Evolutionary conservation across 306 rosid genomes (phyloP), one percentile per base, ranked within the genome.

Genomic region (Vicia villosa): DNA sequence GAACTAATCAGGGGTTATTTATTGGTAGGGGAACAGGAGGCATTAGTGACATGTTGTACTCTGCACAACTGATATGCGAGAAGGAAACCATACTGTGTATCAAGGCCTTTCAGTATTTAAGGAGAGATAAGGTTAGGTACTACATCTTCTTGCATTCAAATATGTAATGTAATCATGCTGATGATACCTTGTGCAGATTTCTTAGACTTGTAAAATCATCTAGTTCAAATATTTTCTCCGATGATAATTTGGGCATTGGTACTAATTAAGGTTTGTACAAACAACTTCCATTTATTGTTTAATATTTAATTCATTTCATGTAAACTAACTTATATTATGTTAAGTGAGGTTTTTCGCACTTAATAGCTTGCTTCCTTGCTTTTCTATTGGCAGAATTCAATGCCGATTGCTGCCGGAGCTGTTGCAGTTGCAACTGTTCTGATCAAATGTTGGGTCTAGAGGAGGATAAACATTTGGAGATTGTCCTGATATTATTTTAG

Each of bases 321-420:
- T 50, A 13, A 79, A 26, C 45, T 58, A 62, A 30, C 46, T 64
- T 57, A 20, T 41, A 10, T 32, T 17, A 40, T 65, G 60, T 24
- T 28, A 11, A 14, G 62, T 28, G 61, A 57, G 75, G 68, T 72
- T 56, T 49, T 72, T 64, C 62, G 57, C 69, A 68, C 66, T 46
- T 61, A 70, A 69, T 77, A 43, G 11, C 32, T 24, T 71, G 11
- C 21, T 28, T 37, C 63, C 49, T 79, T 76, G 67, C 62, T 74
- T 76, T 50, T 75, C 76, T 52, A 71, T 79, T 81, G 56, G 65
- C 77, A 94, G 99, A 94, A 90, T 81, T 90, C 99, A 63, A 94
- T 94, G 89, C 99, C 99, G 62, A 97, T 86, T 74, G 99, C 99
- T 58, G 91, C 99, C 40, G 99, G 99, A 84, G 99, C 99, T 63